phyloP scores from a whole-genome alignment of 495 filamentous ascomycete species.

The Bathelium albidoporum region DNA sequence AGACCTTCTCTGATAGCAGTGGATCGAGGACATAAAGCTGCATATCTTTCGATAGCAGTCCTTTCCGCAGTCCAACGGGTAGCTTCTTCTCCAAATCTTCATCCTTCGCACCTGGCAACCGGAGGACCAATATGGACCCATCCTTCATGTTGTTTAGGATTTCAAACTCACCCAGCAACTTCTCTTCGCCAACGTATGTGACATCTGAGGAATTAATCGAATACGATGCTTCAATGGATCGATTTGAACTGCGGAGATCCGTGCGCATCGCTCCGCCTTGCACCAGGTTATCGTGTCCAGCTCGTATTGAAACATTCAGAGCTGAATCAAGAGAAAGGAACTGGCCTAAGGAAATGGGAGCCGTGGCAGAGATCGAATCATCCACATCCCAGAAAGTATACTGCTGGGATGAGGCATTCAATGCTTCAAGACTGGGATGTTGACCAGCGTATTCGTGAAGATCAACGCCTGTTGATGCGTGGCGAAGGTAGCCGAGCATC shows the following conservation, averaged over 20 bases:
- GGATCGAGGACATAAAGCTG: slow-evolving; percentile 67
- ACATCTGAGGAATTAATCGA: slow-evolving; percentile 69
- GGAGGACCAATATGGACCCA: slow-evolving; percentile 63
- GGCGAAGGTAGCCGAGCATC: slow-evolving; percentile 55
- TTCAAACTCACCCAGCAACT: slow-evolving; percentile 65
- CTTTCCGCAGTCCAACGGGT: slow-evolving; percentile 52
- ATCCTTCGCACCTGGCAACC: slow-evolving; percentile 64
- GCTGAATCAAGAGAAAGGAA: slow-evolving; percentile 64
- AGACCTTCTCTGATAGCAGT: slow-evolving; percentile 49
- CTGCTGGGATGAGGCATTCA: slow-evolving; percentile 49
- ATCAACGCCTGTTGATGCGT: slow-evolving; percentile 24
- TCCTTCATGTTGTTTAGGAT: slow-evolving; percentile 59
- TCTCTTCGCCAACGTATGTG: slow-evolving; percentile 64
- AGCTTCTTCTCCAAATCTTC: slow-evolving; percentile 89
- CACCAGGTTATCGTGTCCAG: slow-evolving; percentile 71
- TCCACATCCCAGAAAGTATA: slow-evolving; percentile 94
- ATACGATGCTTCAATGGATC: slow-evolving; percentile 74
- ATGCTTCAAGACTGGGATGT: slow-evolving; percentile 35
- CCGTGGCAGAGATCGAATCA: slow-evolving; percentile 52
- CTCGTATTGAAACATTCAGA: slow-evolving; percentile 65
- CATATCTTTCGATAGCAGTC: slow-evolving; percentile 55
- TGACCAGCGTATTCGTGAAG: slow-evolving; percentile 36
- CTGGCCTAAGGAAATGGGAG: slow-evolving; percentile 56
- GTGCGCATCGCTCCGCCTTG: slow-evolving; percentile 77
- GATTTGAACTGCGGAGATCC: slow-evolving; percentile 74